Evolutionary conservation across 1,284 basidiomycete genomes (phyloP).

Genomic region (Puccinia triticina): DNA sequence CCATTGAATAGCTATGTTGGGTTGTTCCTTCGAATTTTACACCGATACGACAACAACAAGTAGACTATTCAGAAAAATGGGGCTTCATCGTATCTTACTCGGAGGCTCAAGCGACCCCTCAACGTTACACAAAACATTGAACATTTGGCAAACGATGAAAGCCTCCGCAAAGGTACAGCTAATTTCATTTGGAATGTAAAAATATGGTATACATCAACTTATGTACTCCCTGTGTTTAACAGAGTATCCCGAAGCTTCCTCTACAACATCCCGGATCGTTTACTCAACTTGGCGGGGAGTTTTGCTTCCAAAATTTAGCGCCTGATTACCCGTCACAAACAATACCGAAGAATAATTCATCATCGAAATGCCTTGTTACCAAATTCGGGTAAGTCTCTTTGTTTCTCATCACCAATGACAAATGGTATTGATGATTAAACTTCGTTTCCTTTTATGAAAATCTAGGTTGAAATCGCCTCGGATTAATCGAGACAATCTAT

Average conservation of each 20-base stretch:
- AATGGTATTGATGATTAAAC: background rate
- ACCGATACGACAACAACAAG: constrained; percentile 21
- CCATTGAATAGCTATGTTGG: constrained; percentile 9
- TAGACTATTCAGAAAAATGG: constrained; percentile 35
- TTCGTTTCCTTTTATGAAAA: background rate
- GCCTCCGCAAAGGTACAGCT: background rate
- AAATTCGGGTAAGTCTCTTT: background rate
- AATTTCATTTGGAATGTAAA: too few species aligned
- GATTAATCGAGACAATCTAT: background rate
- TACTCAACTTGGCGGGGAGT: constrained; percentile 41
- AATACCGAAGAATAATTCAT: background rate
- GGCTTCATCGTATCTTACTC: constrained; percentile 22
- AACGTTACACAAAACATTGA: constrained; percentile 2
- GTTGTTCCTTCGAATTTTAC: constrained; percentile 36
- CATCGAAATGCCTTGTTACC: background rate
- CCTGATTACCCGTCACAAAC: background rate
- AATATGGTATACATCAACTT: background rate
- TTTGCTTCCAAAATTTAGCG: constrained; percentile 32
- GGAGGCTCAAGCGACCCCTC: constrained; percentile 17
- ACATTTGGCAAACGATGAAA: constrained; percentile 24
- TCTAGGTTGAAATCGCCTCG: background rate
- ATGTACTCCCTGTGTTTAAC: background rate
- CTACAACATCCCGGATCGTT: constrained; percentile 37
- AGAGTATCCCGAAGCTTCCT: constrained; percentile 29
- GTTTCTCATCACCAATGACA: background rate